phyloP scores from a whole-genome alignment of 1,284 basidiomycete genomes.

The Trametes polyzona region DNA sequence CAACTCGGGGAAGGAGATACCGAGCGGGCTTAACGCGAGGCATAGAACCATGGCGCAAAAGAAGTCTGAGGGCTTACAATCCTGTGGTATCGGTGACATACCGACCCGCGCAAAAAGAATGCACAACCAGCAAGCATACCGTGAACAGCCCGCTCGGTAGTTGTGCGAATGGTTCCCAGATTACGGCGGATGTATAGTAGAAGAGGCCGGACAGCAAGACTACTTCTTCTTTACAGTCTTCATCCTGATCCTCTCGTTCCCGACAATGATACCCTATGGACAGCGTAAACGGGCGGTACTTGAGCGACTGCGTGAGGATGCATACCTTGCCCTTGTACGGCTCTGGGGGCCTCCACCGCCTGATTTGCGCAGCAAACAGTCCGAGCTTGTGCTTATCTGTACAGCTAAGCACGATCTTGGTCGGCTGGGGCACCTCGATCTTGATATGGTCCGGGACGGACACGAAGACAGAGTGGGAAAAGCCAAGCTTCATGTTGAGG shows the following conservation, averaged over 20 bases:
- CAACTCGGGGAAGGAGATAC: background rate
- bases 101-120: too few species aligned
- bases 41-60: background rate
- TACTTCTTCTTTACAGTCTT: conserved; percentile 97
- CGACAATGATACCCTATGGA: conserved; percentile 86
- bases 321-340: conserved; percentile 97
- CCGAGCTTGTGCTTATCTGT: conserved; percentile 83
- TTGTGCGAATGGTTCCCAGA: background rate
- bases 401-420: conserved; percentile 70
- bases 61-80: background rate
- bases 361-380: conserved; percentile 86
- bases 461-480: conserved; percentile 85
- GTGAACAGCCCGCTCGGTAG: background rate
- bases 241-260: conserved; percentile 86
- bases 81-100: too few species aligned
- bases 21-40: conserved; percentile 1
- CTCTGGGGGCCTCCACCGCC: conserved; percentile 88
- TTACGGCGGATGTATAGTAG: conserved; percentile 18
- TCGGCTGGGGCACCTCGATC: conserved; percentile 70
- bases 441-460: conserved; percentile 83
- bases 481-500: conserved; percentile 90
- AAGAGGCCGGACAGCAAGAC: conserved; percentile 26
- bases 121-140: too few species aligned
- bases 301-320: conserved; percentile 4
- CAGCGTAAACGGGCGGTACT: conserved; percentile 2